Base-by-base conservation (phyloP, 2,329 filamentous ascomycete genomes). In the Scleromitrula shiraiana region DNA sequence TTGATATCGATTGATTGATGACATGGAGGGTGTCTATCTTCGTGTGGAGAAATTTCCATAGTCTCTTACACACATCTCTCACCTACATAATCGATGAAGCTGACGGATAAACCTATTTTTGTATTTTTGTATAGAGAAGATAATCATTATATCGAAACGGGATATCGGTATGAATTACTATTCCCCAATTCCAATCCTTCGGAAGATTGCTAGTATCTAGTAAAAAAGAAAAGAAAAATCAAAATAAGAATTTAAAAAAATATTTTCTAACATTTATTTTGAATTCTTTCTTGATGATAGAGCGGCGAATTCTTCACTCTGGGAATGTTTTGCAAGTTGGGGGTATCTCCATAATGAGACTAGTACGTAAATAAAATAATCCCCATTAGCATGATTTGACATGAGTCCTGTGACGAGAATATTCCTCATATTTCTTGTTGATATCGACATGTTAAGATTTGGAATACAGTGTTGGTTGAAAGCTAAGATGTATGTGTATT, bases 271-370 rank as follows among this genome's bases (percentile, higher is more conserved):
- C 15, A 29, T 42, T 35, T 15, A 15, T 22, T 38, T 38, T 22
- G n/a, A 22, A 4, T 19, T 4, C 8, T 35, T 5, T 35, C n/a
- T 23, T 42, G 17, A 19, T 47, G 20, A 36, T 42, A 47, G 63
- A 22, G 43, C 50, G 29, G 58, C 57, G 17, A 57, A 54, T n/a
- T 52, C 48, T 22, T 62, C 60, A 5, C 41, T 63, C 3, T 29
- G 8, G 17, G 54, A 54, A 9, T 65, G 60, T 29, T 46, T 66
- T 20, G 40, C 40, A 9, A 66, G 61, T 42, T 63, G 61, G 56
- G 51, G 55, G 10, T 62, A 63, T 43, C 41, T 67, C 29, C 65
- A 68, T 38, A 67, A 67, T 52, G 65, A 67, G 42, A 63, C 65
- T 41, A 61, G 66, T 66, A 33, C 44, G 24, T 12, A 36, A 15